Evolutionary conservation across 805 yeast species (phyloP), one percentile per base, ranked within the genome.

Genomic region (Lachancea nothofagi): DNA sequence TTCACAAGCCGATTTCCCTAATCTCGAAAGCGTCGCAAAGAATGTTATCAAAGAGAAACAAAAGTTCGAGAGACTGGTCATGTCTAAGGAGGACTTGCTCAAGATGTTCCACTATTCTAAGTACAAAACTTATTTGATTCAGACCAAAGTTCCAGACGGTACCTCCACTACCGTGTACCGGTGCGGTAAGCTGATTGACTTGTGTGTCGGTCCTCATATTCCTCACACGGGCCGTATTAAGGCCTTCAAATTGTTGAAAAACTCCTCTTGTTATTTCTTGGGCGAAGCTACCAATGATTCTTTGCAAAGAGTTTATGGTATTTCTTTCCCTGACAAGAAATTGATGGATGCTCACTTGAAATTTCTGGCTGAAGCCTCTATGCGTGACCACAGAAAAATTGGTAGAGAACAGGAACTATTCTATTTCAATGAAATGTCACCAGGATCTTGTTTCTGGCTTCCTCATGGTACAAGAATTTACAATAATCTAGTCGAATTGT

Each of bases 391-490:
- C 68, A 79, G 99, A 69, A 89, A 81, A 67, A 82, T 93, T 51
- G 99, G 99, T 64, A 83, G 71, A 57, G 97, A 93, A 57, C 98
- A 93, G 70, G 97, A 93, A 61, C 75, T 93, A 58, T 93, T 89
- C 70, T 78, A 82, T 67, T 93, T 93, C 77, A 79, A 93, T 66
- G 98, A 93, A 67, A 69, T 90, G 83, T 85, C 96, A 14, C 99
- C 99, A 40, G 99, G 99, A 50, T 80, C 94, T 29, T 89, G 95
- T 45, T 93, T 93, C 78, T 93, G 97, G 97, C 75, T 93, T 56
- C 99, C 99, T 37, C 98, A 90, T 59, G 99, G 99, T 67, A 80
- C 99, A 35, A 83, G 97, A 70, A 93, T 93, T 61, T 93, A 93
- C 75, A 86, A 86, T 67, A 77, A 86, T 44, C 72, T 93, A 64